Conservation (phyloP, 345 rosid genomes). For the Gossypium herbaceum region DNA sequence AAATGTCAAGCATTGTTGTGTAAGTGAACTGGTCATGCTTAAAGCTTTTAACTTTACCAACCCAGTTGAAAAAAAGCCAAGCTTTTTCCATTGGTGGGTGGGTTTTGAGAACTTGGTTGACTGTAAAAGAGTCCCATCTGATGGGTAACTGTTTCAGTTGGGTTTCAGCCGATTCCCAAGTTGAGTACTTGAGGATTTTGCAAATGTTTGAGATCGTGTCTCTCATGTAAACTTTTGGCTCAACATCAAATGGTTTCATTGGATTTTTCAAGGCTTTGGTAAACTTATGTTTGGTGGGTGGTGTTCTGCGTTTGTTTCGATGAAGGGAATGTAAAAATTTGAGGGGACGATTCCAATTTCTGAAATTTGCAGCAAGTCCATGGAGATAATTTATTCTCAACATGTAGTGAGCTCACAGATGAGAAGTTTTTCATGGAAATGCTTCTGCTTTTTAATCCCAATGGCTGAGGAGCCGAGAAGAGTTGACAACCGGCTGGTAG, state of each 20-base stretch:
- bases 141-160: conserved; percentile 41
- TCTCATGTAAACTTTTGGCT: background rate
- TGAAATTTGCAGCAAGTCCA: conserved; percentile 12
- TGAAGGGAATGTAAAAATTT: conserved; percentile 35
- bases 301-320: conserved; percentile 30
- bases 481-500: background rate
- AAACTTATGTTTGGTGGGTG: conserved; percentile 16
- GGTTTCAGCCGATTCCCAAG: conserved; percentile 72
- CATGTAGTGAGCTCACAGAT: conserved; percentile 18
- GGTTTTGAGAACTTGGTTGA: conserved; percentile 70
- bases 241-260: conserved; percentile 13
- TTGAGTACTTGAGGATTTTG: conserved; percentile 60
- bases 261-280: background rate
- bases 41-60: conserved; percentile 41
- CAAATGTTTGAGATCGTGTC: conserved; percentile 41
- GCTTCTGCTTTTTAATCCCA: background rate
- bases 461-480: background rate
- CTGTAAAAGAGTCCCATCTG: conserved; percentile 78
- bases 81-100: conserved; percentile 96
- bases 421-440: background rate
- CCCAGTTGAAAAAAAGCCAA: conserved; percentile 91
- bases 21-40: conserved; percentile 84
- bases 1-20: conserved; percentile 91
- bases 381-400: conserved; percentile 12
- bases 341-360: conserved; percentile 18